phyloP scores from a whole-genome alignment of 2,329 filamentous ascomycete genomes.

The Phialophora macrospora region DNA sequence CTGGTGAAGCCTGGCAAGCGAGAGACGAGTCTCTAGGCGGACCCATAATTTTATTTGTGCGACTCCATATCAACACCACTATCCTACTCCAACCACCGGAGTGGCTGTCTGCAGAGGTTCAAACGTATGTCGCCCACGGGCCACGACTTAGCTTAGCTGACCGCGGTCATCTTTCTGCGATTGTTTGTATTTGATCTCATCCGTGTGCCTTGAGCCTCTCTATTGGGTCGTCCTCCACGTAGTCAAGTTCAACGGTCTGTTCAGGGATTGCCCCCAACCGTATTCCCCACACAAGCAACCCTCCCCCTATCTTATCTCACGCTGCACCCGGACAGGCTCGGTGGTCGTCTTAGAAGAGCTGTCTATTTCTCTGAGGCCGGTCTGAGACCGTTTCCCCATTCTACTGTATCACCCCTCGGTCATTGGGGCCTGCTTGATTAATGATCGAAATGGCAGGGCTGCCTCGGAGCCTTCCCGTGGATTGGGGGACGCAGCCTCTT shows the following conservation, averaged over 20 bases:
- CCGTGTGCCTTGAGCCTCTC: no score
- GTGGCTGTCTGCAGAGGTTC: no score
- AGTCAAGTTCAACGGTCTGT: neutral
- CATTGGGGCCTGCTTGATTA: neutral
- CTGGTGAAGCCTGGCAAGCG: constrained; percentile 1
- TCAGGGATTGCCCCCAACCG: neutral
- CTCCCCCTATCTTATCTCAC: no score
- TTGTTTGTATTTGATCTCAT: neutral
- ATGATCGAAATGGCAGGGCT: neutral
- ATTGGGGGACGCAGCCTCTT: no score
- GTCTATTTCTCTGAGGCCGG: no score
- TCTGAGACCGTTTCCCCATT: neutral
- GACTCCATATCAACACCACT: neutral
- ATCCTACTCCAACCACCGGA: neutral
- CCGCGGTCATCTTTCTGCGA: neutral
- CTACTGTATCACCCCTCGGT: neutral
- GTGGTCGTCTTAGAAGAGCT: neutral
- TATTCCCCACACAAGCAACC: neutral
- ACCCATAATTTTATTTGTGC: neutral
- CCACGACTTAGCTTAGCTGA: neutral
- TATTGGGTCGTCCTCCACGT: neutral
- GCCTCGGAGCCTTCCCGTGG: no score
- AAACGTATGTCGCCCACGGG: no score
- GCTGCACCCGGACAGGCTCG: neutral
- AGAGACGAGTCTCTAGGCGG: neutral